Evolutionary conservation across 805 yeast species (phyloP).

Genomic region (Ogataea nitratoaversa): DNA sequence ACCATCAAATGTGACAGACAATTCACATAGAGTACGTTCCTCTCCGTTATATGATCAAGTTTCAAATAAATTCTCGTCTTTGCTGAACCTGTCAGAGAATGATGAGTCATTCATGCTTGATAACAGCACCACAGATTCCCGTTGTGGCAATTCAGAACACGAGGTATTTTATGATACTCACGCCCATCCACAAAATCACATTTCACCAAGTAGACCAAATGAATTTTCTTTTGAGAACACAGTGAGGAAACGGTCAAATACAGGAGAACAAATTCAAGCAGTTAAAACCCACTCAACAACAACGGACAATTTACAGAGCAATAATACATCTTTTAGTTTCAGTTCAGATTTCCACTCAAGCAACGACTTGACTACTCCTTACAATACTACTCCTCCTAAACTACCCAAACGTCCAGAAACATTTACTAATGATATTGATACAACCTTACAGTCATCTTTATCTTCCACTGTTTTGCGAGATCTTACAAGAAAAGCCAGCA

Average conservation of each 20-base stretch:
- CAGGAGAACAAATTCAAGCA: no score
- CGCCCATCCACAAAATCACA: not conserved
- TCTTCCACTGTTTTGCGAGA: conserved; percentile 3
- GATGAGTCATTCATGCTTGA: not conserved
- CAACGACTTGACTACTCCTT: not conserved
- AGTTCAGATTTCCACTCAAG: not conserved
- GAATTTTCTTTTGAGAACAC: conserved; percentile 12
- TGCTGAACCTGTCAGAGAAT: conserved; percentile 12
- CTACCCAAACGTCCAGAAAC: not conserved
- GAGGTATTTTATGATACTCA: not conserved
- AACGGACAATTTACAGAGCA: not conserved
- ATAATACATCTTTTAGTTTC: not conserved
- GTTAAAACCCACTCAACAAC: no score
- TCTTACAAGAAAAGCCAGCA: conserved; percentile 5
- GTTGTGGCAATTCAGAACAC: not conserved
- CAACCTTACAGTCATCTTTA: not conserved
- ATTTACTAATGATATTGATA: not conserved
- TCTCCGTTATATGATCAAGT: conserved; percentile 23
- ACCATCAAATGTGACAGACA: not conserved
- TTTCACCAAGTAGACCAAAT: not conserved
- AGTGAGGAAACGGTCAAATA: no score
- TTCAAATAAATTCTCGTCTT: conserved; percentile 15
- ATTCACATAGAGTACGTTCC: not conserved
- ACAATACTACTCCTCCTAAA: not conserved
- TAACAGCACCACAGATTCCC: not conserved